Percentiles rank a stretch among this genome's conserved stretches.
Conservation (phyloP, 2,329 filamentous ascomycete genomes). For the Talaromyces sp. region DNA sequence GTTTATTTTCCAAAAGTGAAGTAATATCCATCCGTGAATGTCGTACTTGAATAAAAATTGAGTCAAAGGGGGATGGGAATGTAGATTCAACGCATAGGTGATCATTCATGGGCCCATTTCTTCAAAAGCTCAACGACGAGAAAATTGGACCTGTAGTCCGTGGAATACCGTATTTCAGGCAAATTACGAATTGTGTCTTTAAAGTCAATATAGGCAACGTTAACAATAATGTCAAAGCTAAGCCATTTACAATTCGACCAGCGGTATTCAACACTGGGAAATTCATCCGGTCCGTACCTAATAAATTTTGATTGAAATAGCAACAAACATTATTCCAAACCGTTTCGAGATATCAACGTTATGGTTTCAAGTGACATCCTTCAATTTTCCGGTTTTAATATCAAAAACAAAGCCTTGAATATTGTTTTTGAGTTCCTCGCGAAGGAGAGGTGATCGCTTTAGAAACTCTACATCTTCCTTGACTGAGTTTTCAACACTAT, state of each 20-base stretch:
- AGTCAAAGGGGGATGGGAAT: no score
- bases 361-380: not conserved
- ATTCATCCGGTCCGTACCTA: not conserved
- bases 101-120: no score
- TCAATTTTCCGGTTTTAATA: not conserved
- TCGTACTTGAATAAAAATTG: no score
- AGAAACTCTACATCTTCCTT: not conserved
- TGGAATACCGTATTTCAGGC: no score
- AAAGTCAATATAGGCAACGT: no score
- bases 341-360: not conserved
- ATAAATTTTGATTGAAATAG: not conserved
- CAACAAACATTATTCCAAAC: not conserved
- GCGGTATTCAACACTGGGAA: not conserved
- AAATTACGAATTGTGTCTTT: no score
- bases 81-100: no score
- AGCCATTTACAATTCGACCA: no score
- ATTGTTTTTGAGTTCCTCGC: not conserved
- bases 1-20: no score
- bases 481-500: not conserved
- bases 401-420: not conserved
- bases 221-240: no score
- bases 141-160: conserved; percentile 22
- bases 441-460: not conserved
- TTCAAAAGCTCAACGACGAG: conserved; percentile 11
- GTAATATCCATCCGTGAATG: no score